Evolutionary conservation across 768 basidiomycete species (phyloP).

Genomic region (Amanita rubescens): DNA sequence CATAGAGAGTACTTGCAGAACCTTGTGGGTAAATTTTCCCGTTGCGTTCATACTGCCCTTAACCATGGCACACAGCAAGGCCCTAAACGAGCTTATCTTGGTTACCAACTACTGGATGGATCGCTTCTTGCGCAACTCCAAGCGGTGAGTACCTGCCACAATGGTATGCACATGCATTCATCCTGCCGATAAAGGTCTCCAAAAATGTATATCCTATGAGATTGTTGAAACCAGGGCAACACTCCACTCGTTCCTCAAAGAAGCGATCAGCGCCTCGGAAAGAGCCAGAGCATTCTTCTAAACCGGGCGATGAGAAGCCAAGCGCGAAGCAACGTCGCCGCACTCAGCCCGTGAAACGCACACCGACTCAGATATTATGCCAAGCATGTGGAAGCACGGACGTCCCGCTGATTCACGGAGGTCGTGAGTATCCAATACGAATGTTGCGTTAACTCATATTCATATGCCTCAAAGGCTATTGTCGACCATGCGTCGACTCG

Average conservation of each 20-base stretch:
- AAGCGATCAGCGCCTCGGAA: constrained; percentile 23
- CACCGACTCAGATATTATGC: constrained; percentile 35
- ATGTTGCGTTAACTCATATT: not conserved
- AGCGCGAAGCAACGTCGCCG: constrained; percentile 33
- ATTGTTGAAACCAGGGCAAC: constrained; percentile 44
- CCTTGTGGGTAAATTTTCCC: constrained; percentile 30
- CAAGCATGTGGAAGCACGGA: constrained; percentile 55
- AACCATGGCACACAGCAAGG: constrained; percentile 25
- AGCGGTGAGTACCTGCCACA: constrained; percentile 30
- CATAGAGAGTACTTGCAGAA: constrained; percentile 37
- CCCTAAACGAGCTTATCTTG: constrained; percentile 43
- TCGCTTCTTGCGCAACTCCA: constrained; percentile 52
- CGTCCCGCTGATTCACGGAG: constrained; percentile 71
- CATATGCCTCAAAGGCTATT: constrained; percentile 43
- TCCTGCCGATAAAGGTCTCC: constrained; percentile 28
- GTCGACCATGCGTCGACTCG: constrained; percentile 57
- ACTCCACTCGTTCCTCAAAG: constrained; percentile 20
- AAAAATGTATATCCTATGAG: constrained; percentile 47
- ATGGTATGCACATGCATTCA: constrained; percentile 10
- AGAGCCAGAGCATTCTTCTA: constrained; percentile 6
- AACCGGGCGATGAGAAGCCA: not conserved
- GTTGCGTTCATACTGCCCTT: not conserved
- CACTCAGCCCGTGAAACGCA: not conserved
- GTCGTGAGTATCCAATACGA: constrained; percentile 42
- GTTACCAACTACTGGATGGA: constrained; percentile 50